Percentiles rank a stretch among this genome's conserved stretches.
phyloP scores from a whole-genome alignment of 106 monocot genomes.

The Cymbidium sinense region DNA sequence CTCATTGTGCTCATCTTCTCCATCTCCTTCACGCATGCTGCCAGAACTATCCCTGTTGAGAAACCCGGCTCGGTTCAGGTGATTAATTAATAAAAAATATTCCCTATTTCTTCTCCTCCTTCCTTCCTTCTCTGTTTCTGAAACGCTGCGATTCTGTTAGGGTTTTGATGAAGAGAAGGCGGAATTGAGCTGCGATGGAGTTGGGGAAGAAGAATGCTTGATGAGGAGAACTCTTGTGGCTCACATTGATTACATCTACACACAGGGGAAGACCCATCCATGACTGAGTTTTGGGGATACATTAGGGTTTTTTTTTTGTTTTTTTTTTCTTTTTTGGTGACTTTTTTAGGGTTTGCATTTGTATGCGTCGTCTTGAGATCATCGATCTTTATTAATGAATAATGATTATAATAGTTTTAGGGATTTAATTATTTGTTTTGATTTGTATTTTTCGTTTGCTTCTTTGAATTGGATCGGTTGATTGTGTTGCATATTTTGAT shows the following conservation, averaged over 20 bases:
- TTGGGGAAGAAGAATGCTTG: constrained; percentile 20
- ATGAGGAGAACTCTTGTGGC: constrained; percentile 21
- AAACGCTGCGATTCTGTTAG: not conserved
- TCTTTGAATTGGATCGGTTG: not conserved
- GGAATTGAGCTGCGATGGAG: constrained; percentile 13
- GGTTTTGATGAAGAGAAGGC: constrained; percentile 3
- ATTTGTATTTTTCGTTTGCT: not conserved
- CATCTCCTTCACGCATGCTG: not conserved
- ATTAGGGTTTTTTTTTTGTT: not conserved
- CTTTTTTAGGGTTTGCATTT: not conserved
- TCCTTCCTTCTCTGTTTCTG: not conserved
- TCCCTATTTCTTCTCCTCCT: not conserved
- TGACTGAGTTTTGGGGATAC: not conserved
- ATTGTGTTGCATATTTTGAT: not conserved
- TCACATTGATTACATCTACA: constrained; percentile 25
- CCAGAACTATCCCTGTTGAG: constrained; percentile 2
- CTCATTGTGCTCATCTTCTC: constrained; percentile 11
- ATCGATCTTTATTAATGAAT: not conserved
- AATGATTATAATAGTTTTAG: not conserved
- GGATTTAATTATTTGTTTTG: not conserved
- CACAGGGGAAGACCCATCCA: constrained; percentile 5
- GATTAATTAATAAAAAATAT: not conserved
- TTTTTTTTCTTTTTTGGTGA: not conserved
- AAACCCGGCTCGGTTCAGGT: not conserved
- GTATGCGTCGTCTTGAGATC: not conserved